These are phyloP conservation scores for Saccharomycopsis sp. DNA, from an alignment of 805 yeast genomes.

Conservation along the genomic window DNA sequence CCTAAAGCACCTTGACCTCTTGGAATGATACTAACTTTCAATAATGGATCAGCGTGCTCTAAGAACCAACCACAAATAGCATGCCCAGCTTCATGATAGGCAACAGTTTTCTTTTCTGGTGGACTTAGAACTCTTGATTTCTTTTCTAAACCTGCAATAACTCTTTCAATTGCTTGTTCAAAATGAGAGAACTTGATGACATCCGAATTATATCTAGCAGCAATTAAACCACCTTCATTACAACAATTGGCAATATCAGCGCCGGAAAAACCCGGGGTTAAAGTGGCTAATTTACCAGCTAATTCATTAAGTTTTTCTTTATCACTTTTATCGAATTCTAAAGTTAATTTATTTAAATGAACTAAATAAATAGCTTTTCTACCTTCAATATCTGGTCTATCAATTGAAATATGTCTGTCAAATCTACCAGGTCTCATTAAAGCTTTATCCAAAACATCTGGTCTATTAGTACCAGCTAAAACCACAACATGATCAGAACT, in stretches of 20 bases:
- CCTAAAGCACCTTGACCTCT: slow-evolving; percentile 97
- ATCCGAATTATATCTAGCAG: slow-evolving; percentile 74
- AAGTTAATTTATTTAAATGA: slow-evolving; percentile 63
- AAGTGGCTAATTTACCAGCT: slow-evolving; percentile 83
- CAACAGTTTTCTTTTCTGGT: slow-evolving; percentile 83
- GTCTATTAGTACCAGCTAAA: slow-evolving; percentile 93
- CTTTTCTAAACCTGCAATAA: slow-evolving; percentile 91
- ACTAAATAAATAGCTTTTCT: slow-evolving; percentile 88
- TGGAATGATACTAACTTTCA: slow-evolving; percentile 94
- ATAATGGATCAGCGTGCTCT: slow-evolving; percentile 81
- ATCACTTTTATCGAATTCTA: slow-evolving; percentile 34
- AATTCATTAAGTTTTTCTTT: slow-evolving; percentile 41
- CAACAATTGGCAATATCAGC: slow-evolving; percentile 97
- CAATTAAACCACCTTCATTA: slow-evolving; percentile 95
- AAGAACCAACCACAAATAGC: slow-evolving; percentile 97
- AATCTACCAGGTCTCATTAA: slow-evolving; percentile 95
- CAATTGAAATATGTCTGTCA: slow-evolving; percentile 86
- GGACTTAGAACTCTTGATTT: slow-evolving; percentile 74
- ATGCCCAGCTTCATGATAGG: slow-evolving; percentile 98
- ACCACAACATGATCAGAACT: slow-evolving; percentile 90
- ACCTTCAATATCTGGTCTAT: slow-evolving; percentile 91
- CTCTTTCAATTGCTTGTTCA: slow-evolving; percentile 95
- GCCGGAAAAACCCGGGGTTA: slow-evolving; percentile 97
- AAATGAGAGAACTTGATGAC: slow-evolving; percentile 69
- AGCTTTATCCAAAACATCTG: slow-evolving; percentile 89